Evolutionary conservation across 2,329 filamentous ascomycete genomes (phyloP).

Genomic region (Apiospora koreana): DNA sequence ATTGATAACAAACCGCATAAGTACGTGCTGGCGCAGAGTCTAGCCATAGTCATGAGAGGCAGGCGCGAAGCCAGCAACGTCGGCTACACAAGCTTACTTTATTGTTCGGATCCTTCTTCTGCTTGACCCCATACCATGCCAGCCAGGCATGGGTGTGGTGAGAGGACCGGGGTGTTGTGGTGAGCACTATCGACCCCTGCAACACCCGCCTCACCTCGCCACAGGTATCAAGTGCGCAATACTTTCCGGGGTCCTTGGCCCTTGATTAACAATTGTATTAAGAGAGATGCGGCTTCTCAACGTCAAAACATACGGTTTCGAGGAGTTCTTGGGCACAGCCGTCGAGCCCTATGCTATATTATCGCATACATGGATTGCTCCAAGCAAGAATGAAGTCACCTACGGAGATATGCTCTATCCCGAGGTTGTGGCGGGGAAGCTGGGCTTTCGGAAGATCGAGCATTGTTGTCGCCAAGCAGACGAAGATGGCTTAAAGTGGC

Average conservation of each 20-base stretch:
- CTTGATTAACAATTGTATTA: neutral
- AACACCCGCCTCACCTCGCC: too few relatives aligned
- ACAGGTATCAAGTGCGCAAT: neutral
- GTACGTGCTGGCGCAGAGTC: too few relatives aligned
- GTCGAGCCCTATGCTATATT: neutral
- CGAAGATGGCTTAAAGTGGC: slow-evolving; percentile 8
- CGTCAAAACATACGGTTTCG: neutral
- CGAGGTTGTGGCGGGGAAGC: neutral
- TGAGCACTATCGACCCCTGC: too few relatives aligned
- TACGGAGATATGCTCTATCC: slow-evolving; percentile 9
- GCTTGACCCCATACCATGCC: too few relatives aligned
- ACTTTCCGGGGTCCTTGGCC: neutral
- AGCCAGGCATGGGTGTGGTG: neutral
- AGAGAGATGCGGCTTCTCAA: neutral
- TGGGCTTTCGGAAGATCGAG: slow-evolving; percentile 11
- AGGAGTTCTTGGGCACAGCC: neutral
- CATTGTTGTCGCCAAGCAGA: slow-evolving; percentile 5
- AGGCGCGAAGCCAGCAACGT: too few relatives aligned
- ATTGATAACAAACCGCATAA: too few relatives aligned
- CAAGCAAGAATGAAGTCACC: slow-evolving; percentile 4
- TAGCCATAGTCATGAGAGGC: too few relatives aligned
- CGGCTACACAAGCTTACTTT: too few relatives aligned
- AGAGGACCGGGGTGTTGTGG: neutral
- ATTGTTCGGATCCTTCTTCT: too few relatives aligned
- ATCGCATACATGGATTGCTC: slow-evolving; percentile 10